Base-by-base conservation (phyloP, 805 yeast genomes). In the Monosporozyma aerobia region DNA sequence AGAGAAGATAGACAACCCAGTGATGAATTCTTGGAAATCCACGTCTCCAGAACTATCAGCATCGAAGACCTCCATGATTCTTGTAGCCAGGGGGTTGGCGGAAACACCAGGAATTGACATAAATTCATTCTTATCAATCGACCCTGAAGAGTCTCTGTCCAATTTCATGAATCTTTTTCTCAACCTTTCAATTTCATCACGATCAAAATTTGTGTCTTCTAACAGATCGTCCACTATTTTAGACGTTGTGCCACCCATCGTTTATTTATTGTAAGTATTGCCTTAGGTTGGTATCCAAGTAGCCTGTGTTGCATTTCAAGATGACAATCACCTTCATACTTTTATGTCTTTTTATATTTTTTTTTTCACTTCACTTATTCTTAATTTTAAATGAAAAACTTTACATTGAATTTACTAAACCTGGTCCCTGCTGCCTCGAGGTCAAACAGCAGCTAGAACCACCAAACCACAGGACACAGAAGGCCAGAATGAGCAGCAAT, bases 11-110 rank as follows among this genome's bases (percentile, higher is more conserved):
- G 95, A 85, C 47, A 89, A 73, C 1, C 92, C 95, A 4, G 84
- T 75, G 48, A 95, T 86, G 69, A 94, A 94, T 70, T 94, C 99
- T 65, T 89, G 90, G 70, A 94, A 94, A 65, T 95, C 99, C 39
- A 94, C 88, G 56, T 85, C 87, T 1, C 98, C 99, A 57, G 88
- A 85, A 13, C 89, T 87, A 65, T 94, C 97, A 53, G 82, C 83
- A 67, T 94, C 99, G 69, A 94, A 90, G 19, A 94, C 90, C 59
- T 94, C 97, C 77, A 95, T 86, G 53, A 94, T 80, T 50, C 99
- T 76, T 6, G 82, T 73, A 0, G 97, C 97, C 49, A 94, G 74
- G 5, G 99, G 99, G 62, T 94, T 94, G 29, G 85, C 77, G 5
- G 88, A 80, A 29, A 94, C 89, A 0, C 97, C 97, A 0, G 99